Evolutionary conservation across 805 yeast species (phyloP).

Genomic region (Nakazawaea wickerhamii): DNA sequence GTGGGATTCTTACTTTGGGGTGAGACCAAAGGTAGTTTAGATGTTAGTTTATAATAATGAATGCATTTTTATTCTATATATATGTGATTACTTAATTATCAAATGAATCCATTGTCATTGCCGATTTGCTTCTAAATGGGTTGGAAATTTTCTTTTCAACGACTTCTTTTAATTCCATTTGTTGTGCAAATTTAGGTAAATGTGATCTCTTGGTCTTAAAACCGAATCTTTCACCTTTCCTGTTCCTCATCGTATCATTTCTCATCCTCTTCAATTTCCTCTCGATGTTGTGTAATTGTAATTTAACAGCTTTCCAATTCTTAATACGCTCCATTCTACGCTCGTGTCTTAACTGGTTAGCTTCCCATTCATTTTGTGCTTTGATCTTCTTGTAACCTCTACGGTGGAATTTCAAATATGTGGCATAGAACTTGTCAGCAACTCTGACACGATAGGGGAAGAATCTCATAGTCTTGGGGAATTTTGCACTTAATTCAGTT

Average conservation of each 20-base stretch:
- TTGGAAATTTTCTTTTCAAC: not conserved
- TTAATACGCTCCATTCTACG: not conserved
- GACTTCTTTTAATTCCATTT: not conserved
- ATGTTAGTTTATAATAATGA: conserved; percentile 17
- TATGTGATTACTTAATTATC: not conserved
- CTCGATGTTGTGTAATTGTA: not conserved
- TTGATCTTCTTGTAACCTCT: conserved; percentile 1
- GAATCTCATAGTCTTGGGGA: conserved; percentile 9
- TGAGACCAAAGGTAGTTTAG: conserved; percentile 30
- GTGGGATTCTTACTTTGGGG: conserved; percentile 80
- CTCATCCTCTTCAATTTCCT: not conserved
- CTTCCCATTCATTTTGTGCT: conserved; percentile 3
- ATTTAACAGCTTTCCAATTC: not conserved
- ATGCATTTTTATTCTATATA: not conserved
- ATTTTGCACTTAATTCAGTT: not conserved
- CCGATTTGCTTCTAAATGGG: not conserved
- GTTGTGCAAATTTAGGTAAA: not conserved
- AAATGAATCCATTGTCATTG: not conserved
- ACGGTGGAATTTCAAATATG: not conserved
- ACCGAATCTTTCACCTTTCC: conserved; percentile 8
- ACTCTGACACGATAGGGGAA: conserved; percentile 3
- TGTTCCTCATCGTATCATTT: not conserved
- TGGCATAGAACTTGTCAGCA: not conserved
- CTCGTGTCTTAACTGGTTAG: not conserved
- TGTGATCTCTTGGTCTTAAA: conserved; percentile 1